Conservation (phyloP, 2,329 filamentous ascomycete species). For the Phoma sp. region DNA sequence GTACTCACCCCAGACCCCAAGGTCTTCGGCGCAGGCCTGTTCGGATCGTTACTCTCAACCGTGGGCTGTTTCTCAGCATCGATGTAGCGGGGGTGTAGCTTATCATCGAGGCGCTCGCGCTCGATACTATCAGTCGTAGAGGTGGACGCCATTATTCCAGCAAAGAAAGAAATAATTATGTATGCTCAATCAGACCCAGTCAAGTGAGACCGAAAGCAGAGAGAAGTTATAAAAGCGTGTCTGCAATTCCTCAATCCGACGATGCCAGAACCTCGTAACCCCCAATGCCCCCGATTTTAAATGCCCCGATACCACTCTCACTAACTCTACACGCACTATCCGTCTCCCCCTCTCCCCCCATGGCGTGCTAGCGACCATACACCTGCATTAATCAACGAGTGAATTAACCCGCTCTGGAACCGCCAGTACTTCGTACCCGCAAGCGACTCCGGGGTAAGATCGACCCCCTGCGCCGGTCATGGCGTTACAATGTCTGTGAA, state of each 20-base stretch:
- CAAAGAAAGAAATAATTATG: too few relatives aligned
- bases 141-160: conserved; percentile 7
- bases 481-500: background rate
- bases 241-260: background rate
- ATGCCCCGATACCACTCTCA: too few relatives aligned
- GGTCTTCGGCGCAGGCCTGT: conserved; percentile 10
- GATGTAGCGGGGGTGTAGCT: conserved; percentile 3
- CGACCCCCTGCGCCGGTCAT: background rate
- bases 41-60: background rate
- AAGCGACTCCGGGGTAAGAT: conserved; percentile 3
- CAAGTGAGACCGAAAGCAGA: background rate
- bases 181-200: too few relatives aligned
- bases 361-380: background rate
- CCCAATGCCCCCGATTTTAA: too few relatives aligned
- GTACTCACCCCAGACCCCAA: conserved; percentile 34
- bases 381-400: background rate
- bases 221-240: background rate
- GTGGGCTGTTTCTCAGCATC: conserved; percentile 24
- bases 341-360: background rate
- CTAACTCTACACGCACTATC: too few relatives aligned
- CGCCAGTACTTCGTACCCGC: background rate
- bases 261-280: too few relatives aligned
- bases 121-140: conserved; percentile 11
- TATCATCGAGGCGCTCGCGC: conserved; percentile 11
- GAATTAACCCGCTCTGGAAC: background rate